These are phyloP conservation scores for Chlamydomonas applanata DNA, from an alignment of 139 green algal species.

Conservation along the genomic window DNA sequence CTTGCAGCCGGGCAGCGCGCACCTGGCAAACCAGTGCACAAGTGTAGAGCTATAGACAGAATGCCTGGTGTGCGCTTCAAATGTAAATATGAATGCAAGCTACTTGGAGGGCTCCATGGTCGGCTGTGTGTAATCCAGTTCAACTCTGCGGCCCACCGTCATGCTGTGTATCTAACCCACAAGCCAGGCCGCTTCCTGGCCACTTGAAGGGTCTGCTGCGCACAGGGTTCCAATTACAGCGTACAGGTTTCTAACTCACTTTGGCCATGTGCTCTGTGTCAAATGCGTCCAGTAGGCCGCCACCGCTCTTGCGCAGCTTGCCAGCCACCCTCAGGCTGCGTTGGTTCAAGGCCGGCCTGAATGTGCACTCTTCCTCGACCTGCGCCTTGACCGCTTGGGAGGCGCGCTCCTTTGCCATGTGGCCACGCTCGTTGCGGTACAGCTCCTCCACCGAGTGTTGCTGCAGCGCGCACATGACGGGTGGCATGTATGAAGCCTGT, in stretches of 20 bases:
- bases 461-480: too few relatives aligned
- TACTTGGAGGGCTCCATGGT: too few relatives aligned
- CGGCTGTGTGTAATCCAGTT: too few relatives aligned
- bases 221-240: too few relatives aligned
- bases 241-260: not conserved
- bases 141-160: too few relatives aligned
- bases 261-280: not conserved
- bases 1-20: conserved; percentile 10
- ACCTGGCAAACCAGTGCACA: not conserved
- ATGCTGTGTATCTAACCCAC: too few relatives aligned
- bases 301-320: not conserved
- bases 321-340: conserved; percentile 19
- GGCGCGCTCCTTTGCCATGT: conserved; percentile 13
- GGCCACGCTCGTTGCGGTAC: conserved; percentile 10
- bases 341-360: conserved; percentile 33
- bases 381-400: not conserved
- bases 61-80: too few relatives aligned
- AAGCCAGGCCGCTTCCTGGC: too few relatives aligned
- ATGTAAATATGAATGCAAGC: too few relatives aligned
- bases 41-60: too few relatives aligned
- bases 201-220: too few relatives aligned
- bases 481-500: too few relatives aligned
- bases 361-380: conserved; percentile 35
- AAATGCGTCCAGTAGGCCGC: conserved; percentile 21
- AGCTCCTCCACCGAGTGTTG: conserved; percentile 23